Base-by-base conservation (phyloP, 352 stramenopile genomes). In the Globisporangium rhizosaccharum region DNA sequence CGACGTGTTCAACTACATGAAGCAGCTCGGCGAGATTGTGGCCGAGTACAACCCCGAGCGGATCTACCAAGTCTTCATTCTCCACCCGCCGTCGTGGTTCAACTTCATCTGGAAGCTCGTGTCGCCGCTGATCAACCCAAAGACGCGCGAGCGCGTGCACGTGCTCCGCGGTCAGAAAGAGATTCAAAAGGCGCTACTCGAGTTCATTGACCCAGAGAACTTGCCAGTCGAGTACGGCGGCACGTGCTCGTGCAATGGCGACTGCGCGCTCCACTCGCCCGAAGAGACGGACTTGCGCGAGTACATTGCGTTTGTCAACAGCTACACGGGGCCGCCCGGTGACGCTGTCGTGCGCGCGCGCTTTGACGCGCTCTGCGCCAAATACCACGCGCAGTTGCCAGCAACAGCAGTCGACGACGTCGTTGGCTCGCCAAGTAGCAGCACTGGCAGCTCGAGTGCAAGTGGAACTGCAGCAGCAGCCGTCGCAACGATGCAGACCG, bases 31-130 rank as follows among this genome's bases (percentile, higher is more conserved):
- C 18, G 67, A 81, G 47, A 74, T 76, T 45, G 64, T 81, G n/a
- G 81, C 73, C 45, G 70, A 78, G 47, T 87, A 91, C 73, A 87
- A 91, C 61, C 79, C 82, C 3, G 82, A 91, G 62, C 77, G 82
- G 18, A 73, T 87, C 4, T 86, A 77, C 56, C 77, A 90, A 33
- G 63, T 89, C 10, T 87, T 91, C 53, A 82, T 91, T 63, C 53
- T 91, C 48, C 89, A 91, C 58, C 77, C 77, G 12, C 82, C 82
- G 26, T 61, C 67, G 11, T 91, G 82, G 82, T 91, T 91, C 52
- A 87, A 85, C 55, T 71, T 91, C 30, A 89, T 91, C 50, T 91
- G 81, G 81, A 89, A 89, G 58, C 56, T 91, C 12, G 76, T 86
- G 18, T 82, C 76, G 26, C 79, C 81, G n/a, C 63, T 88, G 28